Conservation (phyloP, 768 basidiomycete species). For the Kwoniella dendrophila region DNA sequence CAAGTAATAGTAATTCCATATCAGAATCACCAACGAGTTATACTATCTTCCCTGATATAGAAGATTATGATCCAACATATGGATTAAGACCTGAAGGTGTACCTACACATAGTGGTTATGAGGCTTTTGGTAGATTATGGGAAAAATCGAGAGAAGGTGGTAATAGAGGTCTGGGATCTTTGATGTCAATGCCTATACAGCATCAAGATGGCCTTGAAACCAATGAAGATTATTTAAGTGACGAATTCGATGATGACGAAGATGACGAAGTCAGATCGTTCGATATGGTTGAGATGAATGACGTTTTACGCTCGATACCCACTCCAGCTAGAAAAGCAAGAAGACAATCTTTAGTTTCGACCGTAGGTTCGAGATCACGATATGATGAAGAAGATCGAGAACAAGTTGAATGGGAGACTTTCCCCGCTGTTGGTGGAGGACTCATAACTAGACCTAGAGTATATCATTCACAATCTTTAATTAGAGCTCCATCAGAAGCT, state of each 20-base stretch:
- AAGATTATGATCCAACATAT: conserved; percentile 95
- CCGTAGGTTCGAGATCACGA: conserved; percentile 14
- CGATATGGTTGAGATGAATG: conserved; percentile 50
- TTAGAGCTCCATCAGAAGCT: conserved; percentile 61
- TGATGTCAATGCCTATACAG: conserved; percentile 37
- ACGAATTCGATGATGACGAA: conserved; percentile 29
- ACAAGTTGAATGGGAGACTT: conserved; percentile 73
- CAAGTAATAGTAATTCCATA: conserved; percentile 21
- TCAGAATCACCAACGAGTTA: conserved; percentile 53
- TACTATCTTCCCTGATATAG: conserved; percentile 66
- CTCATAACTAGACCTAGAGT: conserved; percentile 81
- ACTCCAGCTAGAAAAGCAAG: conserved; percentile 4
- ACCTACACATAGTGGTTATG: conserved; percentile 79
- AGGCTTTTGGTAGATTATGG: conserved; percentile 72
- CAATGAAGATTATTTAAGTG: conserved; percentile 40
- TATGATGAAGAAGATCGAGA: conserved; percentile 57
- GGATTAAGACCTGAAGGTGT: conserved; percentile 89
- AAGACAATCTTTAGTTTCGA: conserved; percentile 20
- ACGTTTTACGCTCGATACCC: conserved; percentile 23
- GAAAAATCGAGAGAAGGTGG: conserved; percentile 52
- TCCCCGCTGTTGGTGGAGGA: conserved; percentile 90
- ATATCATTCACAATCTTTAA: conserved; percentile 79
- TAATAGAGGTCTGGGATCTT: conserved; percentile 57
- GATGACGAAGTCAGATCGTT: conserved; percentile 34
- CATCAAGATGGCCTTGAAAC: conserved; percentile 59